A percentile compares a stretch with the other conserved stretches of the same genome.
Evolutionary conservation across 2,329 filamentous ascomycete genomes (phyloP).

Genomic region (Myriosclerotinia scirpicola): DNA sequence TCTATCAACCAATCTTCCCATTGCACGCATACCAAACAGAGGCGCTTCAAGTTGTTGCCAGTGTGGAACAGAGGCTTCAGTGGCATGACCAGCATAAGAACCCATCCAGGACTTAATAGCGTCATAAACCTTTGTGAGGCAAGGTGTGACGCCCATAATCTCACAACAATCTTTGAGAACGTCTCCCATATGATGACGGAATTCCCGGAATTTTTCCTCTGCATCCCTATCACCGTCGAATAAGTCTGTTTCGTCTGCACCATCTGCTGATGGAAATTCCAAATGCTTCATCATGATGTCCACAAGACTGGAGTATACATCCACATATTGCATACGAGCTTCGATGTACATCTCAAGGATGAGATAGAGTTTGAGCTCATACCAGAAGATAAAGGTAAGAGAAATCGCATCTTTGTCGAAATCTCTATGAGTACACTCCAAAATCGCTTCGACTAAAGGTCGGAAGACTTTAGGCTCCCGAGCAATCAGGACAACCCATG

Average conservation of each 20-base stretch:
- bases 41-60: conserved; percentile 98
- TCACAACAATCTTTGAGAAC: conserved; percentile 96
- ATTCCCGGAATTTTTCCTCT: conserved; percentile 96
- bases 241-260: conserved; percentile 71
- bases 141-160: conserved; percentile 90
- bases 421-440: conserved; percentile 89
- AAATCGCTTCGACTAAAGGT: conserved; percentile 79
- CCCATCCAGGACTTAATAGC: conserved; percentile 87
- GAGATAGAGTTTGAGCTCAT: conserved; percentile 94
- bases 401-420: conserved; percentile 88
- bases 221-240: conserved; percentile 95
- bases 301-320: conserved; percentile 85
- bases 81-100: conserved; percentile 74
- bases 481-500: conserved; percentile 91
- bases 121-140: conserved; percentile 82
- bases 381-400: conserved; percentile 97
- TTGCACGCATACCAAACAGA: conserved; percentile 89
- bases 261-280: conserved; percentile 74
- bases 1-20: conserved; percentile 92
- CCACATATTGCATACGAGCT: conserved; percentile 72
- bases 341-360: conserved; percentile 87
- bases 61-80: conserved; percentile 74
- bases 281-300: conserved; percentile 91
- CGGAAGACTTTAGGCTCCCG: conserved; percentile 80
- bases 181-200: conserved; percentile 95